A percentile compares a stretch with the other conserved stretches of the same genome.
phyloP scores from a whole-genome alignment of 2,329 filamentous ascomycete species.

The Clonostachys byssicola region DNA sequence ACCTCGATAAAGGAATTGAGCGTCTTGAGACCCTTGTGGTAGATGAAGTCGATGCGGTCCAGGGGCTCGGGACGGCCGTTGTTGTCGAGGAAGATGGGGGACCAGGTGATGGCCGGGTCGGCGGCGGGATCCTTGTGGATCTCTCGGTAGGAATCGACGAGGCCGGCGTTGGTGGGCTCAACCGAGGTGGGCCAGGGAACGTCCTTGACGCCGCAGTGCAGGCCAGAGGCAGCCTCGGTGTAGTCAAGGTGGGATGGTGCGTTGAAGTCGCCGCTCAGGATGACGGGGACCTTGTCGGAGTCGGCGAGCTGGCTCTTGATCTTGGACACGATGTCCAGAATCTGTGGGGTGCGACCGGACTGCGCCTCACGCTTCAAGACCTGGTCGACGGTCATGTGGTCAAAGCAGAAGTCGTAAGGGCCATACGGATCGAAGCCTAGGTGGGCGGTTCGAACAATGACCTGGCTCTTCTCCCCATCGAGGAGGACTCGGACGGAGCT shows the following conservation, averaged over 20 bases:
- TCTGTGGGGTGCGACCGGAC: constrained; percentile 27
- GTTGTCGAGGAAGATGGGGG: constrained; percentile 28
- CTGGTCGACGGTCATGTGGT: constrained; percentile 20
- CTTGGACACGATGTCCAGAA: constrained; percentile 21
- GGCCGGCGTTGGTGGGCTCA: constrained; percentile 22
- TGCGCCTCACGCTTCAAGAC: constrained; percentile 29
- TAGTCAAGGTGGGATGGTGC: constrained; percentile 38
- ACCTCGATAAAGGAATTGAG: constrained; percentile 21
- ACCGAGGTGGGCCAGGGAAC: constrained; percentile 32
- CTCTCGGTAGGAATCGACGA: constrained; percentile 33
- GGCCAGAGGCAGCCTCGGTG: constrained; percentile 20
- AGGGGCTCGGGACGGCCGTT: constrained; percentile 24
- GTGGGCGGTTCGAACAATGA: constrained; percentile 30
- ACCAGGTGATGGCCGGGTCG: constrained; percentile 31
- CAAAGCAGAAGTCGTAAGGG: constrained; percentile 36
- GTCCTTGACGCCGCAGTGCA: constrained; percentile 26
- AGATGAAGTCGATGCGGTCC: constrained; percentile 37
- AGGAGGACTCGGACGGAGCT: constrained; percentile 26
- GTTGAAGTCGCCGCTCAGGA: constrained; percentile 36
- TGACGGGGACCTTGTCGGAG: constrained; percentile 22
- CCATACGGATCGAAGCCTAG: constrained; percentile 32
- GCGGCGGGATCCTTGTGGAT: constrained; percentile 24
- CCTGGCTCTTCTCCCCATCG: constrained; percentile 18
- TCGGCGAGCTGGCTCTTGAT: constrained; percentile 23
- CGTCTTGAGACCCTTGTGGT: constrained; percentile 25